Percentiles rank a stretch among this genome's conserved stretches.
Evolutionary conservation across 164 flowering plant species (phyloP).

Genomic region (Stephania cephalantha): DNA sequence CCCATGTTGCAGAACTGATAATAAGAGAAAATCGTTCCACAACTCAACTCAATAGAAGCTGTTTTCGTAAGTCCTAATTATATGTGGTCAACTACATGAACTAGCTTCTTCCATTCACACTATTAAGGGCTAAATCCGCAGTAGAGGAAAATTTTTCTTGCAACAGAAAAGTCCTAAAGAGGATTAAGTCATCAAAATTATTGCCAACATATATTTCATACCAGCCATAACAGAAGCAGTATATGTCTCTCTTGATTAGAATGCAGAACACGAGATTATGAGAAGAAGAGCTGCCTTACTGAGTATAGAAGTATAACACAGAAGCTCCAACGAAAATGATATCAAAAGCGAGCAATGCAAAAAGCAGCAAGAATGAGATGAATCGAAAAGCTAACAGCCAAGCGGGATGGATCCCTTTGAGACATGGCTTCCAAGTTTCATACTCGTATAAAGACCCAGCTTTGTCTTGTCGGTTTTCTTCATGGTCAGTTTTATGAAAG

Average conservation of each 20-base stretch:
- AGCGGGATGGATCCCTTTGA: slow-evolving; percentile 73
- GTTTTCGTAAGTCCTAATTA: no score
- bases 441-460: slow-evolving; percentile 52
- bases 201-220: neutral
- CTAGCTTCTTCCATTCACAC: no score
- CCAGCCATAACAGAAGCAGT: neutral
- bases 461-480: slow-evolving; percentile 22
- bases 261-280: neutral
- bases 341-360: slow-evolving; percentile 41
- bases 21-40: neutral
- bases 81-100: no score
- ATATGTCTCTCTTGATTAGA: neutral
- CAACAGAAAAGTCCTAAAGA: neutral
- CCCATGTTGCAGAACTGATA: neutral
- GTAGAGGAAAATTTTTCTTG: neutral
- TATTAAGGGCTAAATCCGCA: no score
- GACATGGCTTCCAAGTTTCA: slow-evolving; percentile 83
- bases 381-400: slow-evolving; percentile 75
- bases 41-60: no score
- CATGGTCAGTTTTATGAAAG: slow-evolving; percentile 11
- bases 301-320: slow-evolving; percentile 79
- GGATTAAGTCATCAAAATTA: neutral
- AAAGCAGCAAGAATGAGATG: slow-evolving; percentile 52
- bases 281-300: slow-evolving; percentile 50
- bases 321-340: slow-evolving; percentile 54